Conservation (phyloP, 192 early-diverging fungal genomes). For the Coemansia sp. region DNA sequence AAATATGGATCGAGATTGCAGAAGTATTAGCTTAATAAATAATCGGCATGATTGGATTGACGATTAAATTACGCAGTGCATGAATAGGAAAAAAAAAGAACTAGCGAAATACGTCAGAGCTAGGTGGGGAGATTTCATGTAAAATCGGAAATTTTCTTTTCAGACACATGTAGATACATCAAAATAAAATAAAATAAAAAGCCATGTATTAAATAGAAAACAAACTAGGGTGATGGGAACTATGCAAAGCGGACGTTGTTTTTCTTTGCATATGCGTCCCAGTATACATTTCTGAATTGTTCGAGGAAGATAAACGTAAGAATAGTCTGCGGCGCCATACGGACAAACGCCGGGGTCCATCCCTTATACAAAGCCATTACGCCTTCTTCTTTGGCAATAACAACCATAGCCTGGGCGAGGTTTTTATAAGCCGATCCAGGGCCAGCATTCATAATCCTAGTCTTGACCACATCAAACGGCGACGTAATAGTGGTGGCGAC, state of each 20-base stretch:
- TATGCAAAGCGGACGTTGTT: slow-evolving; percentile 43
- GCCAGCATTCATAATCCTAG: slow-evolving; percentile 79
- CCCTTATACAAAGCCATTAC: slow-evolving; percentile 75
- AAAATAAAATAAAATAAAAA: slow-evolving; percentile 1
- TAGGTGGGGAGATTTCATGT: background rate
- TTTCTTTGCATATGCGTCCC: slow-evolving; percentile 23
- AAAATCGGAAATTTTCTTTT: background rate
- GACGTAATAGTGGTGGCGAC: slow-evolving; percentile 77
- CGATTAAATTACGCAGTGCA: background rate
- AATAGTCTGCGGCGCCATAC: slow-evolving; percentile 83
- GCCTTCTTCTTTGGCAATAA: slow-evolving; percentile 71
- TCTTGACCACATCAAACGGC: slow-evolving; percentile 83
- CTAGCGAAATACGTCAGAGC: background rate
- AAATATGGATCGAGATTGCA: background rate
- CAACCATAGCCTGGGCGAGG: slow-evolving; percentile 48
- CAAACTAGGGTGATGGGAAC: background rate
- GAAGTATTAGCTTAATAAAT: background rate
- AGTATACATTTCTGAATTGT: slow-evolving; percentile 62
- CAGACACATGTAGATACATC: background rate
- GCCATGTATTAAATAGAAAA: no score
- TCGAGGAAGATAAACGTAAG: slow-evolving; percentile 84
- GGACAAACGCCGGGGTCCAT: slow-evolving; percentile 79
- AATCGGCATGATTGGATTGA: no score
- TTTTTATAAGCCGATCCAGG: slow-evolving; percentile 38
- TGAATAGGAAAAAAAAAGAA: background rate